Evolutionary conservation across 1,284 basidiomycete genomes (phyloP).

Genomic region (Polyporus tsugae): DNA sequence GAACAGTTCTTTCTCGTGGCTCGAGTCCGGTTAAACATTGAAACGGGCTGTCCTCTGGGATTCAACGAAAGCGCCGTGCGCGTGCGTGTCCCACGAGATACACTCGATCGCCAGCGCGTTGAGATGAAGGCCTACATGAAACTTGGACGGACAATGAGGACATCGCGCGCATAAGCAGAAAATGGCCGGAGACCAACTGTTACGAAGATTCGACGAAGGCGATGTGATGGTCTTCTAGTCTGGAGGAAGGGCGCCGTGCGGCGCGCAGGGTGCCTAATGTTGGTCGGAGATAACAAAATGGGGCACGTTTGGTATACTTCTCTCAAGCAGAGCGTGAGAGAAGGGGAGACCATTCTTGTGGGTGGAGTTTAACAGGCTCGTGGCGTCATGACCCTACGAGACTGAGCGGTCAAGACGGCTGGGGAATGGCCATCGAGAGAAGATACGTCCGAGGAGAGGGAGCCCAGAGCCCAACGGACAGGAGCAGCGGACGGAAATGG

Average conservation of each 20-base stretch:
- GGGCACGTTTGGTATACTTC: slow-evolving; percentile 28
- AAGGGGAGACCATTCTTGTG: slow-evolving; percentile 13
- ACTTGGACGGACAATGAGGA: slow-evolving; percentile 20
- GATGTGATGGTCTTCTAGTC: slow-evolving; percentile 31
- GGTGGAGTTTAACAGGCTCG: slow-evolving; percentile 28
- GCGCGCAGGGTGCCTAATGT: slow-evolving; percentile 21
- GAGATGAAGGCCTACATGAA: slow-evolving; percentile 7
- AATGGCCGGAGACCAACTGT: slow-evolving; percentile 28
- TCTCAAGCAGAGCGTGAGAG: slow-evolving; percentile 30
- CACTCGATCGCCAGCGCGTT: slow-evolving; percentile 6
- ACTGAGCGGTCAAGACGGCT: slow-evolving; percentile 16
- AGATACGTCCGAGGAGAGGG: slow-evolving; percentile 25
- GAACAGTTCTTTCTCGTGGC: slow-evolving; percentile 21
- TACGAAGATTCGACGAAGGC: slow-evolving; percentile 23
- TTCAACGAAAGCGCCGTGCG: neutral
- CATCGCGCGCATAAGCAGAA: slow-evolving; percentile 18
- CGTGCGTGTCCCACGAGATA: neutral
- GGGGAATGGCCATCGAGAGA: slow-evolving; percentile 30
- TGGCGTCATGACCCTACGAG: slow-evolving; percentile 22
- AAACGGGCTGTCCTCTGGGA: slow-evolving; percentile 2
- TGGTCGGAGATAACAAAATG: slow-evolving; percentile 31
- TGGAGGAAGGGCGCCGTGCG: slow-evolving; percentile 21
- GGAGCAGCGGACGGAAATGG: slow-evolving; percentile 18
- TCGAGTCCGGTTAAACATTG: neutral
- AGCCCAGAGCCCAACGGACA: slow-evolving; percentile 20